Conservation (phyloP, 768 basidiomycete genomes). For the Collybiopsis confluens region DNA sequence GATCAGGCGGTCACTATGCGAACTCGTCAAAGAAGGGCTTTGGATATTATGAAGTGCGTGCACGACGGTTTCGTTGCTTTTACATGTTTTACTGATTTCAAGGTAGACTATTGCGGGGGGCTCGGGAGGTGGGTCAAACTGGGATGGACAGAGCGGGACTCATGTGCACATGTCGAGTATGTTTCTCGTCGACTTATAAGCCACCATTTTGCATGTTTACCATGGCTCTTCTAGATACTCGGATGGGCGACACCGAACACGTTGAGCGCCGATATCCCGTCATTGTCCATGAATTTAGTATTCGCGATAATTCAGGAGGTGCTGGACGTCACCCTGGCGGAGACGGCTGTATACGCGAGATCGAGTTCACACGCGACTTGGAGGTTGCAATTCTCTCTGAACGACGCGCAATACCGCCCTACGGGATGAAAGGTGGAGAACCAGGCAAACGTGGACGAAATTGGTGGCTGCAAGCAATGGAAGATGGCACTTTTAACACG, state of each 20-base stretch:
- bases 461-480: not conserved
- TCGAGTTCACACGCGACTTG: not conserved
- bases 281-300: slow-evolving; percentile 1
- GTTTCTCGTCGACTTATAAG: not conserved
- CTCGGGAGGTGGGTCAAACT: not conserved
- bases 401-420: slow-evolving; percentile 2
- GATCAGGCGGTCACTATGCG: not conserved
- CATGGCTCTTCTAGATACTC: not conserved
- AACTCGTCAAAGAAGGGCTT: not conserved
- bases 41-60: not conserved
- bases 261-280: slow-evolving; percentile 4
- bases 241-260: slow-evolving; percentile 3
- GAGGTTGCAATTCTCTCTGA: not conserved
- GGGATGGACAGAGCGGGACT: slow-evolving; percentile 1
- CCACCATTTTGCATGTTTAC: not conserved
- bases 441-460: not conserved
- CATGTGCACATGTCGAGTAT: slow-evolving; percentile 4
- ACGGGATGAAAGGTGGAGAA: slow-evolving; percentile 5
- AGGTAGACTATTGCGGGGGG: slow-evolving; percentile 5
- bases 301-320: not conserved
- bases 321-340: not conserved
- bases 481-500: not conserved
- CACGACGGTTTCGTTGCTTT: not conserved
- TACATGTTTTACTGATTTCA: no score
- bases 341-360: slow-evolving; percentile 1